Conservation (phyloP, 73 alveolate genomes). For the Effrenium voratum region DNA sequence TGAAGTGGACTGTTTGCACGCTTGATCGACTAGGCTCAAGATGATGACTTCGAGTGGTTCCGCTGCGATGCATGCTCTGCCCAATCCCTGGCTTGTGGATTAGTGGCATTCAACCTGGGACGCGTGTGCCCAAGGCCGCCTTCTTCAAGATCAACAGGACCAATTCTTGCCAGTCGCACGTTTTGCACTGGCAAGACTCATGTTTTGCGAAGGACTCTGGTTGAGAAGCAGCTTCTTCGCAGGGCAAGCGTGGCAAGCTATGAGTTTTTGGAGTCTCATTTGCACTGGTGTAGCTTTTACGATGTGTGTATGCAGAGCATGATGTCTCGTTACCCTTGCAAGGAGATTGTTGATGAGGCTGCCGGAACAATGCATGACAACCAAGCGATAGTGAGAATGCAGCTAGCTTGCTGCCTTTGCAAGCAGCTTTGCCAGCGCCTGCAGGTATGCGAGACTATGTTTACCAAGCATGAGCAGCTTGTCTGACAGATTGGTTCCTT, state of each 20-base stretch:
- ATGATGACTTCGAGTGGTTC: slow-evolving; percentile 87
- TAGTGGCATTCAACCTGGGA: background rate
- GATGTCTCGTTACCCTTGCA: too few relatives aligned
- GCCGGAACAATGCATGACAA: background rate
- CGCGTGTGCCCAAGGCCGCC: slow-evolving; percentile 14
- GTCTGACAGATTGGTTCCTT: background rate
- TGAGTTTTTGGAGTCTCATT: slow-evolving; percentile 53
- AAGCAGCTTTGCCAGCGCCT: too few relatives aligned
- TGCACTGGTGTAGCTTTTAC: background rate
- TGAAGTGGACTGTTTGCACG: too few relatives aligned
- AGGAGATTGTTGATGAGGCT: slow-evolving; percentile 84
- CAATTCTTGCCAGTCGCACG: background rate
- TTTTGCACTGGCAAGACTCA: background rate
- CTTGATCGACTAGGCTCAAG: slow-evolving; percentile 60
- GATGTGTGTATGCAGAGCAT: background rate
- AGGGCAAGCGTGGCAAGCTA: slow-evolving; percentile 75
- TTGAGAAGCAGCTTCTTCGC: slow-evolving; percentile 36
- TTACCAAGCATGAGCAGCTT: slow-evolving; percentile 72
- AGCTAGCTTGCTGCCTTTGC: too few relatives aligned
- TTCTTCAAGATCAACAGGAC: slow-evolving; percentile 92
- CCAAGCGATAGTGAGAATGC: too few relatives aligned
- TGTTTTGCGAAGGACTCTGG: background rate
- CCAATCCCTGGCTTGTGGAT: background rate
- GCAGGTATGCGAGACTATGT: slow-evolving; percentile 84
- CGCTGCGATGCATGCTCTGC: slow-evolving; percentile 94